Evolutionary conservation across 441 rosid genomes (phyloP).

Genomic region (Gossypium trilobum): DNA sequence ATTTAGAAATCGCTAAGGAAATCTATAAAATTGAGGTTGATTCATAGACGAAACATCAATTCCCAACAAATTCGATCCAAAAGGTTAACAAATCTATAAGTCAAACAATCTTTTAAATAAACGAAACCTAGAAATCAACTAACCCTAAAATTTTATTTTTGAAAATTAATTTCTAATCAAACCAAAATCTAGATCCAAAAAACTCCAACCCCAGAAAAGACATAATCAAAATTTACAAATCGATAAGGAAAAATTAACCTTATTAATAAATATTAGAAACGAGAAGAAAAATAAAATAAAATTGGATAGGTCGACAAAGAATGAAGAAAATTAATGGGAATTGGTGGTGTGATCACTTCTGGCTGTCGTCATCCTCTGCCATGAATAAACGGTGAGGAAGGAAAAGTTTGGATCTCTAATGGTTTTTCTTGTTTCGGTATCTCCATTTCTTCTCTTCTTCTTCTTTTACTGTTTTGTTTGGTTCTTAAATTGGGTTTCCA

Average conservation of each 20-base stretch:
- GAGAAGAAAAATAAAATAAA: too few species aligned
- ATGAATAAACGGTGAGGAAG: too few species aligned
- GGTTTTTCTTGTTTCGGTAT: too few species aligned
- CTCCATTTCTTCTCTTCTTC: too few species aligned
- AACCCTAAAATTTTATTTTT: background rate
- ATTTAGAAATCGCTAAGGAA: slow-evolving; percentile 10
- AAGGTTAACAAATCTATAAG: slow-evolving; percentile 2
- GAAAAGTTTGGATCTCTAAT: too few species aligned
- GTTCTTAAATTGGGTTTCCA: too few species aligned
- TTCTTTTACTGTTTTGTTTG: too few species aligned
- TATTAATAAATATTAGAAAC: too few species aligned
- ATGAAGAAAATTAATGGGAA: too few species aligned
- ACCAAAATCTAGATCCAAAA: background rate
- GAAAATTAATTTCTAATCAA: slow-evolving; percentile 5
- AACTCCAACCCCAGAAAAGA: background rate
- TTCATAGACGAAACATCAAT: background rate
- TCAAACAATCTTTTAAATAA: background rate
- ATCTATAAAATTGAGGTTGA: slow-evolving; percentile 7
- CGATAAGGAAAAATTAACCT: background rate
- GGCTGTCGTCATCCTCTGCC: too few species aligned
- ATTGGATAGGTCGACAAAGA: too few species aligned
- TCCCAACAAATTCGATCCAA: background rate
- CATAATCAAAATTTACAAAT: background rate
- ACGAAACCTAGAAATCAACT: background rate
- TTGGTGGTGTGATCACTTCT: too few species aligned